Evolutionary conservation across 257 asterid genomes (phyloP), one percentile per base, ranked within the genome.

Genomic region (Primulina eburnea): DNA sequence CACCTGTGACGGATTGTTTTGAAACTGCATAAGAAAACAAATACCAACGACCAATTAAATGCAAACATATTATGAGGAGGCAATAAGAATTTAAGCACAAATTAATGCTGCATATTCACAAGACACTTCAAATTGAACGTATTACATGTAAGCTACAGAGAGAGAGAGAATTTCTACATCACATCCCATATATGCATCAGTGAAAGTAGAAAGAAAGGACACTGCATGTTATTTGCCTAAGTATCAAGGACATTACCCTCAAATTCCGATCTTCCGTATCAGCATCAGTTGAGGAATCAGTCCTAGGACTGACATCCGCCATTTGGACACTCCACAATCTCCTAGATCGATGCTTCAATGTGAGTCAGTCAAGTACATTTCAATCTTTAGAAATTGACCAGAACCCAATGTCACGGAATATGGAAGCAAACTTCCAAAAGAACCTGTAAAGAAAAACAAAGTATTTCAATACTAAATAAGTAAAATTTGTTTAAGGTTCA

Each of bases 211-310:
- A 17, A 43, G 5, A 52, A 28, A 35, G 52, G 32, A 26, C 24
- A 29, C 29, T 70, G 62, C 67, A 59, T 11, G 28, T 14, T 7
- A 8, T 20, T 53, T 33, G 5, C 33, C 18, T 35, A 60, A 71
- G 61, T 56, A 4, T 34, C 50, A 65, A 18, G n/a, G 50, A 61
- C 52, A 73, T 72, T 78, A 88, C 97, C 90, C 88, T 83, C 76
- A 79, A 68, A 74, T 84, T 73, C 80, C 86, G 91, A 62, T 90
- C 96, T 70, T 93, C 97, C 2, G 97, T 93, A 73, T 92, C 97
- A 7, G 96, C 99, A 80, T 93, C 99, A 18, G 96, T 86, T 26
- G 97, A 91, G 67, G 95, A 75, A 84, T 91, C 99, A 28, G 96
- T 84, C 83, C 80, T 86, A 20, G 91, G 96, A 85, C 97, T 91